Conservation (phyloP, 305 asterid species). For the Fraxinus baroniana region DNA sequence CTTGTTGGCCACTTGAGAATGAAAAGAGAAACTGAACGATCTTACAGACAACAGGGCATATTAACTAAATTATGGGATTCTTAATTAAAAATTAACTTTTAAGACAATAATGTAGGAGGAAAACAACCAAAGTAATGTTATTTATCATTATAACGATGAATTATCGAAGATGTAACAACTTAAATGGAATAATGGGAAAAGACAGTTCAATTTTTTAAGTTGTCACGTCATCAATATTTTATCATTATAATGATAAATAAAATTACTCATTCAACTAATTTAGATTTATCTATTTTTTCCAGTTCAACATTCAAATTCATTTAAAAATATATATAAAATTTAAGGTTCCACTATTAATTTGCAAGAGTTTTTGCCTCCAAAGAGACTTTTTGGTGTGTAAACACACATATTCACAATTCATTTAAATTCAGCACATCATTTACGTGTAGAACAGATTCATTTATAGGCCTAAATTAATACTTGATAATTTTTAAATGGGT, state of each 20-base stretch:
- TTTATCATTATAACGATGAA: no score
- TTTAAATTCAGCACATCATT: not conserved
- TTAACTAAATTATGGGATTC: slow-evolving; percentile 9
- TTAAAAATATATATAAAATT: not conserved
- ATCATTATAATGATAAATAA: no score
- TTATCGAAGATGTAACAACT: no score
- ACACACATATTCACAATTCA: not conserved
- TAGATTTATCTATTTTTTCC: slow-evolving; percentile 15
- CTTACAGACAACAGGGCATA: slow-evolving; percentile 35
- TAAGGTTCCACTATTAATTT: not conserved
- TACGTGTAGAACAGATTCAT: not conserved
- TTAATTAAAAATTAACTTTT: not conserved
- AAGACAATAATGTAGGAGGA: slow-evolving; percentile 22
- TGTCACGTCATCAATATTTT: no score
- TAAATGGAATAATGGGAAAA: no score
- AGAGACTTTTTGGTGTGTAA: not conserved
- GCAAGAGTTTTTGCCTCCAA: not conserved
- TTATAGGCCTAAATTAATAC: not conserved
- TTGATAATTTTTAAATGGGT: no score
- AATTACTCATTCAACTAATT: not conserved
- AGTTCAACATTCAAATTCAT: slow-evolving; percentile 5
- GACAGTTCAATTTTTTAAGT: no score
- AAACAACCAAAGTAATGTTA: not conserved
- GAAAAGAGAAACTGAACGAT: slow-evolving; percentile 21
- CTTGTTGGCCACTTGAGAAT: slow-evolving; percentile 57